Evolutionary conservation across 2,329 filamentous ascomycete species (phyloP).

Genomic region (Pseudonectria foliicola): DNA sequence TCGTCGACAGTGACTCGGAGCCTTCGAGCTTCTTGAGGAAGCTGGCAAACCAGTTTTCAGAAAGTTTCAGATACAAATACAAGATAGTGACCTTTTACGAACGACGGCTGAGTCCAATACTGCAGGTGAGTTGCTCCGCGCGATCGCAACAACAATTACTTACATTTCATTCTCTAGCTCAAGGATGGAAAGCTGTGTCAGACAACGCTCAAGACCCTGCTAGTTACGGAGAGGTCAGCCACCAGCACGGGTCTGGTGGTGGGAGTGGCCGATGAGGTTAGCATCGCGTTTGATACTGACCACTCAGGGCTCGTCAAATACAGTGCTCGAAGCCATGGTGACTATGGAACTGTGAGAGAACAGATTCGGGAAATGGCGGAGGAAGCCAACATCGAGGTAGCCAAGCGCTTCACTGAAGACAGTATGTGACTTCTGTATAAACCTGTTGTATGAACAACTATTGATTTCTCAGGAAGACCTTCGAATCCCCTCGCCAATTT

Average conservation of each 20-base stretch:
- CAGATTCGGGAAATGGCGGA: not conserved
- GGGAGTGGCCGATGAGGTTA: slow-evolving; percentile 11
- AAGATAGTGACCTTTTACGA: slow-evolving; percentile 15
- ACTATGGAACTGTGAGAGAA: not conserved
- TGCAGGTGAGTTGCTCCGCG: slow-evolving; percentile 7
- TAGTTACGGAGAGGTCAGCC: slow-evolving; percentile 20
- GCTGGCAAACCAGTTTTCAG: slow-evolving; percentile 13
- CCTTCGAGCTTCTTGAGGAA: slow-evolving; percentile 14
- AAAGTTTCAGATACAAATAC: slow-evolving; percentile 9
- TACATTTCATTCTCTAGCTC: not conserved
- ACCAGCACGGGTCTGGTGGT: slow-evolving; percentile 12
- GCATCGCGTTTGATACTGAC: slow-evolving; percentile 13
- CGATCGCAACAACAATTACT: not conserved
- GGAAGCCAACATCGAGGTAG: not conserved
- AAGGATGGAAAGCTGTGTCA: slow-evolving; percentile 3
- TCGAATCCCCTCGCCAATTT: not conserved
- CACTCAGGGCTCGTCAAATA: slow-evolving; percentile 21
- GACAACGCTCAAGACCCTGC: slow-evolving; percentile 9
- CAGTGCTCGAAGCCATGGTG: not conserved
- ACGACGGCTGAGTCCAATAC: slow-evolving; percentile 8
- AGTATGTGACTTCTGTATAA: not conserved
- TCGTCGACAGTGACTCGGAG: slow-evolving; percentile 7
- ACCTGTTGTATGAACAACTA: too few relatives aligned
- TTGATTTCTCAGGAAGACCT: too few relatives aligned
- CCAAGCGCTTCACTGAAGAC: not conserved